These are phyloP conservation scores for Aspergillus sclerotiicarbonarius DNA, from an alignment of 495 filamentous ascomycete genomes.

Conservation along the genomic window DNA sequence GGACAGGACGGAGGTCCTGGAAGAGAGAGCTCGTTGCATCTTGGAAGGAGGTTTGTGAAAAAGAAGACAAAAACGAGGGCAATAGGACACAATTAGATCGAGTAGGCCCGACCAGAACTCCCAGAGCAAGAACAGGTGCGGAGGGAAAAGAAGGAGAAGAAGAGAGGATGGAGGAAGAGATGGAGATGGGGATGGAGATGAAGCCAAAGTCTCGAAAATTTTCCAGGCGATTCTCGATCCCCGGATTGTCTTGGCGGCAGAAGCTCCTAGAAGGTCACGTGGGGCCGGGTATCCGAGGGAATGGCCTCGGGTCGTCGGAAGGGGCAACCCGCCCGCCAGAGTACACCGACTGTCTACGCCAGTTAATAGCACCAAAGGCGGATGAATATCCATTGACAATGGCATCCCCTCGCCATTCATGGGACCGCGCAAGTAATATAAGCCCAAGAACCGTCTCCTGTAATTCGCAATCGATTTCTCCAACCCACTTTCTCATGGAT, in stretches of 20 bases:
- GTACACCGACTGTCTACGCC: too few species aligned
- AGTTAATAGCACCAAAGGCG: too few species aligned
- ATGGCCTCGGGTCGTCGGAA: constrained; percentile 25
- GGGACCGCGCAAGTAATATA: too few species aligned
- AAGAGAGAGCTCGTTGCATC: constrained; percentile 74
- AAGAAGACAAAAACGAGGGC: constrained; percentile 20
- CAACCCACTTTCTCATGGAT: background rate
- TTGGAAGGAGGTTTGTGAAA: constrained; percentile 32
- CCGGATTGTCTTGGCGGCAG: constrained; percentile 46
- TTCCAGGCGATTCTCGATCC: constrained; percentile 48
- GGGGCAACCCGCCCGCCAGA: constrained; percentile 1
- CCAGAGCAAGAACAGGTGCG: constrained; percentile 27
- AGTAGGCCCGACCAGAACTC: constrained; percentile 32
- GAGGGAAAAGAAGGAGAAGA: constrained; percentile 21
- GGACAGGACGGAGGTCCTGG: constrained; percentile 69
- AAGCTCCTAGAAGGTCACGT: constrained; percentile 51
- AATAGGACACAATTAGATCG: constrained; percentile 15
- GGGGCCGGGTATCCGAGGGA: constrained; percentile 31
- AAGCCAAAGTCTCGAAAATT: constrained; percentile 53
- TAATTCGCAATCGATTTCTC: background rate
- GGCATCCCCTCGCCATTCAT: too few species aligned
- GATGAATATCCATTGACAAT: too few species aligned
- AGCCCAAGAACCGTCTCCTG: background rate
- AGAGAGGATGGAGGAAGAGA: constrained; percentile 25
- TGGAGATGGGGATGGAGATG: constrained; percentile 31